Base-by-base conservation (phyloP, 495 filamentous ascomycete genomes). In the Bathelium albidoporum region DNA sequence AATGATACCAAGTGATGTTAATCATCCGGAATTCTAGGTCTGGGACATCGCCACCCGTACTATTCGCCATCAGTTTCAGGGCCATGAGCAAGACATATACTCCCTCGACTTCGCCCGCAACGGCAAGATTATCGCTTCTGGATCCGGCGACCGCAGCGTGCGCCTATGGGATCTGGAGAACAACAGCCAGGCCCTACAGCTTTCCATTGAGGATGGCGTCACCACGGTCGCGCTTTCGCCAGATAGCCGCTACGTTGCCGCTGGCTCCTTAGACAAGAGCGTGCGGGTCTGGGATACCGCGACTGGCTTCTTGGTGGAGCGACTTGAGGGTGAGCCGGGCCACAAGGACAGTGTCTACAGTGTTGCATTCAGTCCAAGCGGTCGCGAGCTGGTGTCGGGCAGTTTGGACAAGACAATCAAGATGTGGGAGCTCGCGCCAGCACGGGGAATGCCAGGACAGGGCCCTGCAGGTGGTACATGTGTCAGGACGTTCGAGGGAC, bases 61-160 rank as follows among this genome's bases (percentile, higher is more conserved):
- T 0, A 76, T 77, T 61, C 74, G 71, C 34, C 67, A 73, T 58
- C 65, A 67, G 45, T 77, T 77, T 64, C 64, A 69, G 10, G 75
- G 75, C 29, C 75, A 77, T 66, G 75, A 77, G 43, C 75, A 77
- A 59, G 75, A 77, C 64, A 77, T 77, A 62, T 77, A 77, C 65
- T 73, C 70, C 5, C 69, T 77, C 44, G 75, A 77, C 70, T 77
- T 74, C 62, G 68, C 73, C 58, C 65, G 68, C 59, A 73, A 77
- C 61, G 75, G 75, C 36, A 68, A 72, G 36, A 60, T 71, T 59
- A 76, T 77, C 59, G 75, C 75, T 0, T 77, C 75, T n/a, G 75
- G 75, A 32, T 72, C 68, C 39, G 75, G 75, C 32, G 75, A 77
- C 44, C 64, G 74, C 22, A 75, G 72, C 31, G 75, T 77, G 53